Base-by-base conservation (phyloP, 768 basidiomycete species). In the Leccinum imitatum region DNA sequence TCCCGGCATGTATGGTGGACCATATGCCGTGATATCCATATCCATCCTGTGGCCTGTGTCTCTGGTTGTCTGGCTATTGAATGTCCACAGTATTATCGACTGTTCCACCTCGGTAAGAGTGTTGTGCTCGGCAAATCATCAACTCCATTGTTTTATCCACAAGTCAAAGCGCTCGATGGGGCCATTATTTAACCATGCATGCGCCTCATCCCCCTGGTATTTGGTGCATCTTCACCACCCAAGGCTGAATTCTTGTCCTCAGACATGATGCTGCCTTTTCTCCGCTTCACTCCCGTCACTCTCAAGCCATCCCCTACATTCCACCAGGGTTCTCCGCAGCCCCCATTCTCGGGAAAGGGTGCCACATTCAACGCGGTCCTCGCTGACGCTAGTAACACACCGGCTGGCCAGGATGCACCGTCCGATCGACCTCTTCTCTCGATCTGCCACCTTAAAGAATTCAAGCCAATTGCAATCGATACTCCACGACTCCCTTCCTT, bases 131-230 rank as follows among this genome's bases (percentile, higher is more conserved):
- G 51, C 21, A 56, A 33, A 14, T 25, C 19, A 17, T 17, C 19
- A 19, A 46, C 44, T 21, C 60, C 61, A 69, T 70, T 70, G 66
- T 61, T 35, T 21, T 30, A 56, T 60, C 67, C 63, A 61, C 57
- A 61, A 7, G 19, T 17, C 56, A 27, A 46, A 46, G 44, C 48
- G 48, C 37, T 52, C 47, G 6, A 48, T 19, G 33, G 25, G 52
- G 19, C 21, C 19, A 35, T 19, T 60, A 69, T 71, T 67, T 69
- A 67, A 65, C 33, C 44, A 35, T 14, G 46, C 8, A 9, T 6
- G 5, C 33, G 2, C 3, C 30, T 44, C 52, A 15, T 50, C 10
- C 2, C 14, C 2, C 53, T 21, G 23, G 17, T 55, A 48, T 14
- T 54, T 54, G 37, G 56, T 59, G n/a, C 10, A 7, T 33, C 37